Evolutionary conservation across 768 basidiomycete genomes (phyloP), one percentile per base, ranked within the genome.

Genomic region (Kwoniella newhampshirensis): DNA sequence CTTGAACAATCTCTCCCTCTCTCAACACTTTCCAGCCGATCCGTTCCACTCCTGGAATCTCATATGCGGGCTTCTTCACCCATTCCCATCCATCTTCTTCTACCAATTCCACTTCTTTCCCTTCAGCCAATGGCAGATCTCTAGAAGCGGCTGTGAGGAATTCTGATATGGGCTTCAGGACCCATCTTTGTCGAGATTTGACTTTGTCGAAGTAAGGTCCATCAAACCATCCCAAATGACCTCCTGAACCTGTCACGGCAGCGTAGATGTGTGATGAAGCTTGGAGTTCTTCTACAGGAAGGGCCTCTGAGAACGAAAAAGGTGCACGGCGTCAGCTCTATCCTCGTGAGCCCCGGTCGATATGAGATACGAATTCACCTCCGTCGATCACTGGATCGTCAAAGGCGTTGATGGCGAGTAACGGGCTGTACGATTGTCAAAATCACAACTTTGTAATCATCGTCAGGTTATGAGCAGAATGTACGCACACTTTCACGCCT

Each of bases 151-250:
- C 71, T 2, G 23, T 44, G 3, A 74, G 50, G 44, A 62, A 76
- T 46, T 76, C 71, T 3, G 51, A 47, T 13, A 73, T 51, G 1
- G 75, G 75, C 36, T 62, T 59, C 9, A 66, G 42, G 18, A 76
- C 58, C 75, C 75, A 76, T 28, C 75, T 67, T 17, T 51, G 50
- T 52, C 74, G 69, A 0, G 56, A 56, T 32, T 43, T 51, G 15
- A 21, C 39, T 7, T 50, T 43, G 8, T 41, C 50, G 43, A 70
- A 68, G 27, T 60, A 52, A 30, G 70, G 63, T 5, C 73, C 73
- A 44, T 67, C 61, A 50, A 73, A 76, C 73, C 73, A 76, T n/a
- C 77, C 77, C 11, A 77, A 66, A 61, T 77, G 77, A 42, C 77
- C 77, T 4, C 77, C 77, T 13, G 54, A 51, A 11, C 73, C 69